These are phyloP conservation scores for Vigna hirtella DNA, from an alignment of 306 rosid genomes.

Conservation along the genomic window DNA sequence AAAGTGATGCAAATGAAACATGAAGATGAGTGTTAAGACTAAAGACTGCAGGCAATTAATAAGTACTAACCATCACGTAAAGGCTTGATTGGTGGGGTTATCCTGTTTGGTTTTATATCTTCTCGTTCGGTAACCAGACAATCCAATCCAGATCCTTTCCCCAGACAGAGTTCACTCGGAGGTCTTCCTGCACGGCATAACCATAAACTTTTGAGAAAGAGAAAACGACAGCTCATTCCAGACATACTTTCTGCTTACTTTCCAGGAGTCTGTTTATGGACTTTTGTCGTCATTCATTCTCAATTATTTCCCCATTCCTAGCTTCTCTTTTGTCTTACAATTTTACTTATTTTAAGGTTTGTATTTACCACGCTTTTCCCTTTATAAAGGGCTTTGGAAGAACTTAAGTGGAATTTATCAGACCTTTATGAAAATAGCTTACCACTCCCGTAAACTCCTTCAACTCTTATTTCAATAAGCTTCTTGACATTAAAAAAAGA, in stretches of 20 bases:
- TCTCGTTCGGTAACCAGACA: slow-evolving; percentile 41
- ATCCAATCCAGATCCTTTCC: slow-evolving; percentile 51
- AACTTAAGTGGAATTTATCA: background rate
- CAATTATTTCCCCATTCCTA: background rate
- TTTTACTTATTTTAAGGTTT: slow-evolving; percentile 13
- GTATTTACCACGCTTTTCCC: background rate
- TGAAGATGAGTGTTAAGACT: slow-evolving; percentile 20
- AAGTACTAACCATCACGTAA: slow-evolving; percentile 67
- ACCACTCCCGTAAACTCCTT: background rate
- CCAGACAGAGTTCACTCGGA: slow-evolving; percentile 39
- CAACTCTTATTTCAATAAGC: background rate
- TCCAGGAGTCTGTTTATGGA: slow-evolving; percentile 9
- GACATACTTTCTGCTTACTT: slow-evolving; percentile 14
- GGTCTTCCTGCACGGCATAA: slow-evolving; percentile 56
- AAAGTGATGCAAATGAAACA: slow-evolving; percentile 24
- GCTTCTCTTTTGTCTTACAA: slow-evolving; percentile 1
- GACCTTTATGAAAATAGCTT: background rate
- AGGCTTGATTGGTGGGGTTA: slow-evolving; percentile 54
- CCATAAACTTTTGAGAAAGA: slow-evolving; percentile 45
- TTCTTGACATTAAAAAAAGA: background rate
- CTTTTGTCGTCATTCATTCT: slow-evolving; percentile 12
- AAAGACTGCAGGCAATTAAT: slow-evolving; percentile 14
- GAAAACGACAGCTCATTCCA: slow-evolving; percentile 32
- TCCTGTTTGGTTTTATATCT: slow-evolving; percentile 51
- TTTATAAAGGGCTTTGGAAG: background rate